Evolutionary conservation across 805 yeast genomes (phyloP).

Genomic region (Citeromyces nyonsensis): DNA sequence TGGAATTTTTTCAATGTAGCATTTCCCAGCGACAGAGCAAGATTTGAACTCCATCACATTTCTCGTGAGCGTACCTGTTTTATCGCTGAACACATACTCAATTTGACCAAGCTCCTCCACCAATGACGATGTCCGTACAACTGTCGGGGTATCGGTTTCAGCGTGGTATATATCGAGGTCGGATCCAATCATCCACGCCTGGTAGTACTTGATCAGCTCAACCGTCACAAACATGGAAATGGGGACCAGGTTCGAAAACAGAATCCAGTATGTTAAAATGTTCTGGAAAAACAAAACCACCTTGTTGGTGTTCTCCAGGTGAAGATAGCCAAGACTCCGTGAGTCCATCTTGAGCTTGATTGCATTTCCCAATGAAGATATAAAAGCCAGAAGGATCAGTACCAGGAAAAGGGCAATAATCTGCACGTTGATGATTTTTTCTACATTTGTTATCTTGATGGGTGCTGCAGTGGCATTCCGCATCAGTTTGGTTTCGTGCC

Average conservation of each 20-base stretch:
- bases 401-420: conserved; percentile 78
- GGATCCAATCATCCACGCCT: conserved; percentile 84
- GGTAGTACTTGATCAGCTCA: conserved; percentile 89
- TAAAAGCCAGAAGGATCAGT: conserved; percentile 55
- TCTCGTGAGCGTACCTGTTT: conserved; percentile 92
- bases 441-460: conserved; percentile 92
- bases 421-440: conserved; percentile 85
- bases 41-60: conserved; percentile 94
- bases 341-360: conserved; percentile 44
- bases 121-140: conserved; percentile 85
- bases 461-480: conserved; percentile 98
- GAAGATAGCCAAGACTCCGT: conserved; percentile 43
- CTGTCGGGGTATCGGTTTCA: conserved; percentile 84
- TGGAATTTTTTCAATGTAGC: conserved; percentile 80
- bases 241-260: conserved; percentile 94
- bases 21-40: conserved; percentile 83
- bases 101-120: conserved; percentile 97
- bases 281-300: conserved; percentile 71
- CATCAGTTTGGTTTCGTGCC: conserved; percentile 97
- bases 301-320: conserved; percentile 51
- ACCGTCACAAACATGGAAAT: conserved; percentile 93
- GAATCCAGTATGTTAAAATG: conserved; percentile 86
- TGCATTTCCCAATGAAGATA: conserved; percentile 83
- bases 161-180: conserved; percentile 89
- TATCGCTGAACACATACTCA: conserved; percentile 90